Base-by-base conservation (phyloP, 192 early-diverging fungal species). In the Gigaspora rosea region DNA sequence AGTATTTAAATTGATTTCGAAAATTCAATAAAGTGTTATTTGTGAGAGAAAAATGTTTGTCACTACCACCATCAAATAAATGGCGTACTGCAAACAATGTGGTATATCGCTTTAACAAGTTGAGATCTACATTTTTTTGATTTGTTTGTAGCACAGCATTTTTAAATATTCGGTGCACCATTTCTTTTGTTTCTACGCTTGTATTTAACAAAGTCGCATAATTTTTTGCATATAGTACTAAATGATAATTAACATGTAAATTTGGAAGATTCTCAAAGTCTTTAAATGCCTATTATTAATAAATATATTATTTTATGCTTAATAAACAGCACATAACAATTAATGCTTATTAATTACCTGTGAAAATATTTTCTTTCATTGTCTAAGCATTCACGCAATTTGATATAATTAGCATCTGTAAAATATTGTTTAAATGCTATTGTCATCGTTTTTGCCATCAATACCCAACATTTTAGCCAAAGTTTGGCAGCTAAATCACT, bases 221-320 rank as follows among this genome's bases (percentile, higher is more conserved):
- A n/a, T 58, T 58, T 58, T 22, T 58, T n/a, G 57, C 57, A 58
- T 22, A 18, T 7, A 22, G 57, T 20, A 58, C 13, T 22, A 58
- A 58, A 58, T 58, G 57, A 20, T 22, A 58, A 22, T 58, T 58
- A 58, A 20, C 18, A 58, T 58, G 57, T n/a, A 58, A 58, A 58
- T 58, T 58, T 8, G 8, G 57, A 58, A 58, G 18, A 32, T 58
- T 58, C 3, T 58, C 18, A 22, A 58, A 58, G n/a, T 58, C n/a
- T 20, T 58, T 58, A n/a, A 58, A 58, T n/a, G 18, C 57, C 57
- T 58, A n/a, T 58, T 3, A 8, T n/a, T 58, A 58, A n/a, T 58
- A 58, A 20, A 58, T 20, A n/a, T 16, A 58, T 16, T n/a, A 58
- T 16, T 4, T n/a, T 20, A n/a, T n/a, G 22, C n/a, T 8, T n/a